These are phyloP conservation scores for Styphnolobium japonicum DNA, from an alignment of 306 rosid genomes.

Conservation along the genomic window DNA sequence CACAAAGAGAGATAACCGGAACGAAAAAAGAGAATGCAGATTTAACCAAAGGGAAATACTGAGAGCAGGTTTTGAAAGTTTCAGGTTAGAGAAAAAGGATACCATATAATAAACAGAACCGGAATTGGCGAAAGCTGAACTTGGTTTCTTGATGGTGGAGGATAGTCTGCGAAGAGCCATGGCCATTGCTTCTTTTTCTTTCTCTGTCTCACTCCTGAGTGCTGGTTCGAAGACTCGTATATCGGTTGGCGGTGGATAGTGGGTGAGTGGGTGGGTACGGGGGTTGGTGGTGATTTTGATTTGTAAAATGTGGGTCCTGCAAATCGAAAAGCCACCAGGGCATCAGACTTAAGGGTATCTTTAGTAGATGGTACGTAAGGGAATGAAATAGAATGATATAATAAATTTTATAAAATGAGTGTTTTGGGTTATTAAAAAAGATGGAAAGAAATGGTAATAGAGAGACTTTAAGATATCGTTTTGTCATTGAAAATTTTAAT, in stretches of 20 bases:
- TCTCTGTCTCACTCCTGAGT: not conserved
- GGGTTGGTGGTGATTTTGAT: slow-evolving; percentile 31
- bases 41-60: not conserved
- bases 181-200: slow-evolving; percentile 35
- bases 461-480: no score
- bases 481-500: no score
- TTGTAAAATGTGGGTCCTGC: slow-evolving; percentile 1
- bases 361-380: no score
- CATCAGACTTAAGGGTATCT: no score
- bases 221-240: not conserved
- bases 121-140: slow-evolving; percentile 34
- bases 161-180: slow-evolving; percentile 75
- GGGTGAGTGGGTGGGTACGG: not conserved
- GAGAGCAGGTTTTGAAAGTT: not conserved
- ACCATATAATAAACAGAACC: slow-evolving; percentile 58
- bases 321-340: not conserved
- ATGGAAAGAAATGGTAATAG: no score
- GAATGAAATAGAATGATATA: no score
- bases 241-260: not conserved
- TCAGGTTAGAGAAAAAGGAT: not conserved
- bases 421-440: no score
- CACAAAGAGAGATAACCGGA: not conserved
- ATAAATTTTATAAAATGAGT: no score
- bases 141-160: slow-evolving; percentile 41
- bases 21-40: not conserved